Percentiles rank a stretch among this genome's conserved stretches.
Conservation (phyloP, 164 flowering plant genomes). For the Macadamia tetraphylla region DNA sequence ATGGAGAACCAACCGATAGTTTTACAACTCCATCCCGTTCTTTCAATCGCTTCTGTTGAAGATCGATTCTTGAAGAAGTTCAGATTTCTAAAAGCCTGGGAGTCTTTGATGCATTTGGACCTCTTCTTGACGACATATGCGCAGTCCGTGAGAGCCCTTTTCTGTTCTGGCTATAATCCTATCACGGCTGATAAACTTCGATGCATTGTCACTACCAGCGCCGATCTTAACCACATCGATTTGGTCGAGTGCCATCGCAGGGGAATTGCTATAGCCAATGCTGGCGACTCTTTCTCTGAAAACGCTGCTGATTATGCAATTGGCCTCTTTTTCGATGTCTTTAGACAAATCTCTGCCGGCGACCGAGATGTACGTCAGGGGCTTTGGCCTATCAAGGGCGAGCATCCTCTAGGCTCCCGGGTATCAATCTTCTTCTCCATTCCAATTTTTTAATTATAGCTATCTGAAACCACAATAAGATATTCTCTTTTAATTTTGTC, state of each 20-base stretch:
- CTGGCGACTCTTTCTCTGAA: constrained; percentile 24
- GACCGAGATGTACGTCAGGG: constrained; percentile 33
- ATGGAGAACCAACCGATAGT: too few species aligned
- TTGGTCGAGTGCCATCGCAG: constrained; percentile 35
- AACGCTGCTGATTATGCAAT: constrained; percentile 17
- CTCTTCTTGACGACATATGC: too few species aligned
- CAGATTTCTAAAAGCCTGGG: too few species aligned
- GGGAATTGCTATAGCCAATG: constrained; percentile 32
- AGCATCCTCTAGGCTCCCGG: constrained; percentile 35
- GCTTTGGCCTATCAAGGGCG: constrained; percentile 26
- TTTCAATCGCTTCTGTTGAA: too few species aligned
- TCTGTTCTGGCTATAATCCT: constrained; percentile 24
- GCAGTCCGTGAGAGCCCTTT: constrained; percentile 14
- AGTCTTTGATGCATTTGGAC: too few species aligned
- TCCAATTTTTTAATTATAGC: too few species aligned
- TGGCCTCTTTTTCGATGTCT: constrained; percentile 36
- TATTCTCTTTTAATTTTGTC: too few species aligned
- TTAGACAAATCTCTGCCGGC: constrained; percentile 26
- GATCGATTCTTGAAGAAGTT: too few species aligned
- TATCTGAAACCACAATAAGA: too few species aligned
- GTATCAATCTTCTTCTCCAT: constrained; percentile 6
- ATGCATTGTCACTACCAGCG: constrained; percentile 22
- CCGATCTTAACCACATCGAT: constrained; percentile 40
- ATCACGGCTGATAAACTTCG: constrained; percentile 18
- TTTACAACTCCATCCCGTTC: too few species aligned